Conservation (phyloP, 352 stramenopile genomes). For the Peronosclerospora sorghi region DNA sequence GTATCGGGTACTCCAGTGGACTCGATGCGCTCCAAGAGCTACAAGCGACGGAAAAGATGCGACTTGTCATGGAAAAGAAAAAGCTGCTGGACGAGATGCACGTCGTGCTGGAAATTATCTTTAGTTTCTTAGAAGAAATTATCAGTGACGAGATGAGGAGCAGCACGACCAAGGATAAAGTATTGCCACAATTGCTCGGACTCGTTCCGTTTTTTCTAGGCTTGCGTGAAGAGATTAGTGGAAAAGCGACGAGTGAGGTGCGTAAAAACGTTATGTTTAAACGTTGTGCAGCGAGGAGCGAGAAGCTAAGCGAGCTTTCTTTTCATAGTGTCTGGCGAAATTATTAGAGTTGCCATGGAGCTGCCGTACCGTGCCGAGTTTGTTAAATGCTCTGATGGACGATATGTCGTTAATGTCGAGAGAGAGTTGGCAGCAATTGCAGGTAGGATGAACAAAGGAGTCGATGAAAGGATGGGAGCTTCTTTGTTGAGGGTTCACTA, state of each 20-base stretch:
- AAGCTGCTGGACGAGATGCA: slow-evolving; percentile 38
- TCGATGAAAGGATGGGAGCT: background rate
- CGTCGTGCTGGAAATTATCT: slow-evolving; percentile 40
- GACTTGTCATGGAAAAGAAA: slow-evolving; percentile 1
- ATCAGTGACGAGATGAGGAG: slow-evolving; percentile 14
- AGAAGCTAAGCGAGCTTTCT: no score
- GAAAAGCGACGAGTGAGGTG: slow-evolving; percentile 11
- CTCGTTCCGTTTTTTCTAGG: slow-evolving; percentile 46
- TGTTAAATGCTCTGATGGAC: slow-evolving; percentile 52
- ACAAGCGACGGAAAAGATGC: background rate
- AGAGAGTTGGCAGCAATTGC: slow-evolving; percentile 40
- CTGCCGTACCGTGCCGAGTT: slow-evolving; percentile 30
- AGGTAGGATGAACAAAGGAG: slow-evolving; percentile 18
- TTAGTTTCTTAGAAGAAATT: slow-evolving; percentile 40
- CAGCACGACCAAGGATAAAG: slow-evolving; percentile 12
- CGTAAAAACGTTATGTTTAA: background rate
- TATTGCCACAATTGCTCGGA: slow-evolving; percentile 47
- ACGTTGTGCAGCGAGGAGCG: no score
- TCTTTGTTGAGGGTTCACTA: no score
- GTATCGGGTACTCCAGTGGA: slow-evolving; percentile 43
- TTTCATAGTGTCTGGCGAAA: slow-evolving; percentile 33
- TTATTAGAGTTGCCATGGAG: slow-evolving; percentile 64
- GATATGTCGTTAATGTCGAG: slow-evolving; percentile 29
- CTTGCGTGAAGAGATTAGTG: slow-evolving; percentile 25
- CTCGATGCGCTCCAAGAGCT: slow-evolving; percentile 23